Evolutionary conservation across 768 basidiomycete species (phyloP), one percentile per base, ranked within the genome.

Genomic region (Hypholoma sublateritium): DNA sequence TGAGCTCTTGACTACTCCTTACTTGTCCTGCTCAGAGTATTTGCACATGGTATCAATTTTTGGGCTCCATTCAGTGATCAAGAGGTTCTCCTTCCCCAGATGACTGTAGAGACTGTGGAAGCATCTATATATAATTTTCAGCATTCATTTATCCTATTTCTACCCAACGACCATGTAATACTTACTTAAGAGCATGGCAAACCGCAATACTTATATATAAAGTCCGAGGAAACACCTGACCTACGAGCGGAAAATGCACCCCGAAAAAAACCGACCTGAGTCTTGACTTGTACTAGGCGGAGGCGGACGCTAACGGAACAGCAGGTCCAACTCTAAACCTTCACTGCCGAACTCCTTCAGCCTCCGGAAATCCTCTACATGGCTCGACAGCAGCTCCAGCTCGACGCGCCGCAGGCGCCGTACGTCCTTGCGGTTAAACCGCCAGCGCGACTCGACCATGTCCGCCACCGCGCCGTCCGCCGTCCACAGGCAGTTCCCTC

Each of bases 391-490:
- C 45, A 71, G 54, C 45, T 72, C 67, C 22, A 74, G 34, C 45
- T 70, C 64, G 19, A 74, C 62, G 48, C 63, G 62, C 25, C 61
- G 68, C 41, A 76, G 61, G 6, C 67, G 69, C 46, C 62, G 59
- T 19, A 69, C 59, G 22, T 56, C 62, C 21, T 44, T 53, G 46
- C 48, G 53, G 25, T 62, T 50, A 46, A 59, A 58, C 47, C 67
- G 66, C 71, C 70, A 73, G 6, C 74, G 69, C 39, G 72, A 71
- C 49, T 74, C 70, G 28, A 73, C 70, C 72, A 76, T 74, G 21
- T 68, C 67, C 13, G 72, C 66, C 14, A 76, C 59, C 17, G 62
- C 62, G 4, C 70, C 72, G 58, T 72, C 68, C 3, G 65, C 58
- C 28, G 68, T 65, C 59, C 65, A 63, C 36, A 72, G 55, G 49